phyloP scores from a whole-genome alignment of 305 asterid genomes.

The Striga hermonthica region DNA sequence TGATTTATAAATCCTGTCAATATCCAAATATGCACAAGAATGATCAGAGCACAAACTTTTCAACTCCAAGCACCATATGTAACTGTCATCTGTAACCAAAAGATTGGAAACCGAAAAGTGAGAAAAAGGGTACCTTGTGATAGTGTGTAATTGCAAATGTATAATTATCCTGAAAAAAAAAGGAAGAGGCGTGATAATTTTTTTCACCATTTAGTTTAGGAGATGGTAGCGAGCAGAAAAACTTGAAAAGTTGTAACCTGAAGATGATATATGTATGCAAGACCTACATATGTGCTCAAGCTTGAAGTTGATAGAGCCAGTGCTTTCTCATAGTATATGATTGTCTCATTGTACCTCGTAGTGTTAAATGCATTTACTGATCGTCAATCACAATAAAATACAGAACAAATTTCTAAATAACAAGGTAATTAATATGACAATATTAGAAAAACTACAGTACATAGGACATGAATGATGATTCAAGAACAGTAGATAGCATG shows the following conservation, averaged over 20 bases:
- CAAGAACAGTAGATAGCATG: too few species aligned
- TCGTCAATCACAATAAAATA: conserved; percentile 5
- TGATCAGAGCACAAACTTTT: background rate
- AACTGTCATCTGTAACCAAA: background rate
- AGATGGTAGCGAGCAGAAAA: background rate
- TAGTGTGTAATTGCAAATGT: conserved; percentile 75
- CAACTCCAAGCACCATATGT: background rate
- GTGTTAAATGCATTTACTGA: conserved; percentile 25
- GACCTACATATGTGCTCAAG: conserved; percentile 88
- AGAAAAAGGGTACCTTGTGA: conserved; percentile 65
- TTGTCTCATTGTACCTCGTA: conserved; percentile 92
- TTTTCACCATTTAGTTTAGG: background rate
- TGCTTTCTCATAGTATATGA: conserved; percentile 84
- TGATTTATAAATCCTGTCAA: conserved; percentile 80
- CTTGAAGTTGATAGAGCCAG: conserved; percentile 90
- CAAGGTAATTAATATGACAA: conserved; percentile 18
- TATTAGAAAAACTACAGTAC: background rate
- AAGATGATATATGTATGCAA: conserved; percentile 88
- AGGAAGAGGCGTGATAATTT: conserved; percentile 17
- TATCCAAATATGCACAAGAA: background rate
- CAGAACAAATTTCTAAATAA: background rate
- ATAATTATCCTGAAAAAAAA: conserved; percentile 61
- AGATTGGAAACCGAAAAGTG: background rate
- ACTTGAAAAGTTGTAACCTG: conserved; percentile 46
- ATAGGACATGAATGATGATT: too few species aligned